A percentile compares a stretch with the other conserved stretches of the same genome.
Conservation (phyloP, 2,329 filamentous ascomycete species). For the Colletotrichum lindemuthianum region DNA sequence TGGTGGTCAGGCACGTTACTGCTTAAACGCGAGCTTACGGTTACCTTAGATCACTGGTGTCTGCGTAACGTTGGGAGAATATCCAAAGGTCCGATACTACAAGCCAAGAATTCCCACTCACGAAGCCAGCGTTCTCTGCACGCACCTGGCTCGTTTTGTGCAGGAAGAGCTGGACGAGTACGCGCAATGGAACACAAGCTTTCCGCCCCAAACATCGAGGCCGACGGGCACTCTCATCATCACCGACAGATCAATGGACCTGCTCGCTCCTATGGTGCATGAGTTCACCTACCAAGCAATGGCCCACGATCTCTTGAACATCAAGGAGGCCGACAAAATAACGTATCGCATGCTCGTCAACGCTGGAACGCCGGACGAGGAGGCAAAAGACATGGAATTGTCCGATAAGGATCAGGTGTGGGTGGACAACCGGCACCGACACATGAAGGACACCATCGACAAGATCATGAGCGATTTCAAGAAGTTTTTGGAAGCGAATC, state of each 20-base stretch:
- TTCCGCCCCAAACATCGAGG: slow-evolving; percentile 80
- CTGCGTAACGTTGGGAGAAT: slow-evolving; percentile 92
- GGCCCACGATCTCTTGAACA: slow-evolving; percentile 91
- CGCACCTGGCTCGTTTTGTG: slow-evolving; percentile 88
- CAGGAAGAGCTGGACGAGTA: slow-evolving; percentile 93
- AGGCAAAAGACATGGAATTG: slow-evolving; percentile 92
- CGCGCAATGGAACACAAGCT: slow-evolving; percentile 83
- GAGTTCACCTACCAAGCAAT: slow-evolving; percentile 99
- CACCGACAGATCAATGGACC: slow-evolving; percentile 91
- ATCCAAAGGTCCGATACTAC: slow-evolving; percentile 93
- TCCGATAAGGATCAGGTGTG: slow-evolving; percentile 92
- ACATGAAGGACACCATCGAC: slow-evolving; percentile 98
- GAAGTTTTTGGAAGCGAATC: slow-evolving; percentile 89
- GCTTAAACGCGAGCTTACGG: slow-evolving; percentile 32
- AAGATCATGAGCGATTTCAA: slow-evolving; percentile 93
- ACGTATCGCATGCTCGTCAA: slow-evolving; percentile 85
- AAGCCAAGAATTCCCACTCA: slow-evolving; percentile 78
- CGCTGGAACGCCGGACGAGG: slow-evolving; percentile 73
- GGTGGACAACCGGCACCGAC: slow-evolving; percentile 91
- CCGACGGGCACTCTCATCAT: slow-evolving; percentile 87
- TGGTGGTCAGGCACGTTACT: slow-evolving; percentile 32
- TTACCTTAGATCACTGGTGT: slow-evolving; percentile 77
- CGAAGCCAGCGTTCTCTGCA: slow-evolving; percentile 87
- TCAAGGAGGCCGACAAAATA: slow-evolving; percentile 88
- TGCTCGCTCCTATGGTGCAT: slow-evolving; percentile 87